Base-by-base conservation (phyloP, 331 rosid genomes). In the Acacia concinna region DNA sequence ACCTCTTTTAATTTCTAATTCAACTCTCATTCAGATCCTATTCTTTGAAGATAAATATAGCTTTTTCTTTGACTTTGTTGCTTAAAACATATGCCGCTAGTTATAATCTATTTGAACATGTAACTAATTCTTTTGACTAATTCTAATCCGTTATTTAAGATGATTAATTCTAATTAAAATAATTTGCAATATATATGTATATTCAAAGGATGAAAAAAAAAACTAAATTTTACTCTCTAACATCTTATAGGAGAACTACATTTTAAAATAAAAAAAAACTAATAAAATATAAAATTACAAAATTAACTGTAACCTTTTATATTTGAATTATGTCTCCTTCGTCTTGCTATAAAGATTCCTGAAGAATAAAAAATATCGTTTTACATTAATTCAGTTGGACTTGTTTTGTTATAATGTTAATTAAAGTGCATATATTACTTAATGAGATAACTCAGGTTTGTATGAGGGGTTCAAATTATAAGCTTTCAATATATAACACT, bases 41-140 rank as follows among this genome's bases (percentile, higher is more conserved):
- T 47, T 60, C 31, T 31, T 75, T 25, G 0, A 49, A 41, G 51
- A 43, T 63, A 85, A 75, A 75, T 27, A 57, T 49, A 74, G 43
- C 34, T 54, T 21, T 49, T 25, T 5, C 65, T 54, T 85, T 68
- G 76, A 78, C 79, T 74, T 68, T 38, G 3, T 47, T 52, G 23
- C 20, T 1, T 54, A n/a, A 71, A 40, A 73, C 5, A 66, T 9
- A 57, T 32, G 25, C 43, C 40, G 68, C 70, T 44, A 68, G 47
- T 25, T 68, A 5, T 65, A 8, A 32, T 68, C 57, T 35, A 34
- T 44, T 21, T 31, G 32, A 4, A 23, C 1, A 15, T 4, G 18
- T 1, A 46, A 31, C 78, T 37, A 30, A 38, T 69, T 52, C 12
- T 52, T 52, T 52, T 21, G n/a, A 71, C 75, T 71, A 41, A 18